Evolutionary conservation across 164 flowering plant species (phyloP).

Genomic region (Liriodendron chinense): DNA sequence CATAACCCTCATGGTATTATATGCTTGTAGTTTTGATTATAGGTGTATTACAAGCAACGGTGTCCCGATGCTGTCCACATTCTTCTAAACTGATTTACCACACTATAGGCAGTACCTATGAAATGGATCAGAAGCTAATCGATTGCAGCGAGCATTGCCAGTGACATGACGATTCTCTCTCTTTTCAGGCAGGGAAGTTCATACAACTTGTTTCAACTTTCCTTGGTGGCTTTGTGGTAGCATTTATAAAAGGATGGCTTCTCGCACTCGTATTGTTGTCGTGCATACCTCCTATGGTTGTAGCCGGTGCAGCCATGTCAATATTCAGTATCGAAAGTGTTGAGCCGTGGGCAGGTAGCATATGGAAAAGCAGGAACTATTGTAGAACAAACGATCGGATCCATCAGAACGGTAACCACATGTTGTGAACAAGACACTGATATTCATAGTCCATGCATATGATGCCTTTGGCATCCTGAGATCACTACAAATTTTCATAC

Average conservation of each 20-base stretch:
- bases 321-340: slow-evolving; percentile 25
- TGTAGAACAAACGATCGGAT: slow-evolving; percentile 38
- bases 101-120: no score
- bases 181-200: slow-evolving; percentile 27
- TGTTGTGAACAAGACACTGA: not conserved
- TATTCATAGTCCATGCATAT: not conserved
- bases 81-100: no score
- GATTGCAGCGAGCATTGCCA: no score
- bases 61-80: no score
- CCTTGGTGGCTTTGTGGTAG: slow-evolving; percentile 18
- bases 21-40: no score
- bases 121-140: no score
- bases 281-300: slow-evolving; percentile 19
- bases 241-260: slow-evolving; percentile 26
- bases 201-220: slow-evolving; percentile 25
- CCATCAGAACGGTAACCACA: slow-evolving; percentile 34
- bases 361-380: slow-evolving; percentile 32
- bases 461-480: not conserved
- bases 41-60: no score
- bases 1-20: no score
- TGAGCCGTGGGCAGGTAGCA: slow-evolving; percentile 32
- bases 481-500: not conserved
- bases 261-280: slow-evolving; percentile 23
- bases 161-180: not conserved
- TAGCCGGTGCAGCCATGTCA: slow-evolving; percentile 26